phyloP scores from a whole-genome alignment of 1,284 basidiomycete genomes.

The Vanrija sp. region DNA sequence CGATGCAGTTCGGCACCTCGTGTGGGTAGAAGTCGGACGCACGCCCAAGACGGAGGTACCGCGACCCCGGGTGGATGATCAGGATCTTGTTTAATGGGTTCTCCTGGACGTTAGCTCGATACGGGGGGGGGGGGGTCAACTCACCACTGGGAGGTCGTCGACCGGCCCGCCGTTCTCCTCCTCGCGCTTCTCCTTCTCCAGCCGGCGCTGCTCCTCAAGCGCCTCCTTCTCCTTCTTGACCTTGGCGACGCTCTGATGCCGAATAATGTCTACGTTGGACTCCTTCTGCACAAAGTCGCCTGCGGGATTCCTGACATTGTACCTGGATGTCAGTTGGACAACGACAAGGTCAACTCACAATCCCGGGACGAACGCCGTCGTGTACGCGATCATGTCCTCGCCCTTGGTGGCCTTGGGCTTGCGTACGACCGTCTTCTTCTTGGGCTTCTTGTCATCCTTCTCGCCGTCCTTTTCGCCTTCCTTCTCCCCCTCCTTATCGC shows the following conservation, averaged over 20 bases:
- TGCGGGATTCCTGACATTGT: slow-evolving; percentile 44
- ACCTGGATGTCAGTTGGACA: slow-evolving; percentile 13
- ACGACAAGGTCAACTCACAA: slow-evolving; percentile 16
- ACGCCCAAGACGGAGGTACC: slow-evolving; percentile 78
- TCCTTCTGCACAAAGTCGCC: slow-evolving; percentile 39
- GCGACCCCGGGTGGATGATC: slow-evolving; percentile 91
- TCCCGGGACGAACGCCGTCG: slow-evolving; percentile 38
- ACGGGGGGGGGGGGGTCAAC: not conserved
- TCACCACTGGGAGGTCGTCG: slow-evolving; percentile 15
- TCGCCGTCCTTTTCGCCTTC: no score
- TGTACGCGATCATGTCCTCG: slow-evolving; percentile 30
- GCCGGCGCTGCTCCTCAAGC: not conserved
- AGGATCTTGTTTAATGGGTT: slow-evolving; percentile 53
- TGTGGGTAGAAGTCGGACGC: slow-evolving; percentile 65
- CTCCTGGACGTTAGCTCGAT: not conserved
- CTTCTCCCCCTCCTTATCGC: no score
- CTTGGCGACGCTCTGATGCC: slow-evolving; percentile 32
- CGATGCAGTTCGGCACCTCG: slow-evolving; percentile 48
- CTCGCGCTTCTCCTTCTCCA: slow-evolving; percentile 3
- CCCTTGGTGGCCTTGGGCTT: slow-evolving; percentile 6
- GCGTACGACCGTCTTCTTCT: not conserved
- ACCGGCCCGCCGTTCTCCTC: not conserved
- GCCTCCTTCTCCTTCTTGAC: slow-evolving; percentile 23
- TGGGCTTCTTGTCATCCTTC: not conserved
- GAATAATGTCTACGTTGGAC: slow-evolving; percentile 36